Base-by-base conservation (phyloP, 1,139 yeast genomes). In the Diutina pseudorugosa region DNA sequence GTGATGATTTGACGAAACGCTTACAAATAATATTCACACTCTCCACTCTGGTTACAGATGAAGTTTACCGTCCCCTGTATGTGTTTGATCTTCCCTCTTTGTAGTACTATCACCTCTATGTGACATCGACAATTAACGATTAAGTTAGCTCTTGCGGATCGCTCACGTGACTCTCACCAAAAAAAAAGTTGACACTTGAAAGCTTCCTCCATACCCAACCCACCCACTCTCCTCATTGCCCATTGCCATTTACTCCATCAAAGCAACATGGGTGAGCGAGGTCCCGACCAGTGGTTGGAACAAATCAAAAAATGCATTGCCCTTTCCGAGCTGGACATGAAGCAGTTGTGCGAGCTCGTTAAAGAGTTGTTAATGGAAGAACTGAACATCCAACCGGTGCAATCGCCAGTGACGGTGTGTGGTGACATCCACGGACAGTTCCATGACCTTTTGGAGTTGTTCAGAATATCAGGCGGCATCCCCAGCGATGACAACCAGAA, bases 351-450 rank as follows among this genome's bases (percentile, higher is more conserved):
- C 69, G 98, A 93, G 69, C 79, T 86, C 72, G 97, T 65, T 52
- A 64, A 64, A 53, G 68, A 64, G 57, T 59, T 64, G 45, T 57
- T 64, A 54, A 64, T 64, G 68, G 68, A 64, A 52, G 68, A 64
- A 48, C 62, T 75, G 48, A 93, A 93, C 66, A 91, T 93, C 59
- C 98, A 93, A 64, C 98, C 98, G 0, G 98, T 93, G 14, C 89
- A 85, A 65, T 82, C 94, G 41, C 98, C 98, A 1, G 98, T 93
- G n/a, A 90, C 97, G 1, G 97, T 93, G 14, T 93, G 98, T 73
- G 98, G 98, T 59, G 98, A 93, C 69, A 95, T 45, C 16, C 49
- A 45, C 27, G 98, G 98, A 7, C 98, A 93, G 68, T 93, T 93
- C 66, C 98, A 93, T 65, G 98, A 93, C 67, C 73, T 93, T 56